A percentile compares a stretch with the other conserved stretches of the same genome.
These are phyloP conservation scores for Kwoniella mangroviensis DNA, from an alignment of 768 basidiomycete species.

Conservation along the genomic window DNA sequence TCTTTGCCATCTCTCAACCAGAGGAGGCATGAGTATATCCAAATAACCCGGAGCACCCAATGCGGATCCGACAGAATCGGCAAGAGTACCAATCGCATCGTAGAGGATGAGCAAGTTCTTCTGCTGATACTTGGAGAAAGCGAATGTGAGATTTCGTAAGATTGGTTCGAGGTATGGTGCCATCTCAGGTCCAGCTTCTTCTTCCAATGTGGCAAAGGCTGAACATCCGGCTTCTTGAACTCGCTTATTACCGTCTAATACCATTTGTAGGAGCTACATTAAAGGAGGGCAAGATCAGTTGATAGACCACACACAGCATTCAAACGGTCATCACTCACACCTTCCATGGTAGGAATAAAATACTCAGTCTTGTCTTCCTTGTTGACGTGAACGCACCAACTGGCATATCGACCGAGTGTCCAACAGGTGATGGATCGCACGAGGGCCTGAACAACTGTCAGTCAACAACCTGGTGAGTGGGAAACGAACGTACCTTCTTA, in stretches of 20 bases:
- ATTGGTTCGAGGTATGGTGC: slow-evolving; percentile 94
- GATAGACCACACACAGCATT: not conserved
- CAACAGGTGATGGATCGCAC: slow-evolving; percentile 98
- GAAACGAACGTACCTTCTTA: slow-evolving; percentile 69
- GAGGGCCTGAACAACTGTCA: slow-evolving; percentile 68
- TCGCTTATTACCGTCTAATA: slow-evolving; percentile 95
- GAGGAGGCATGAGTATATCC: slow-evolving; percentile 93
- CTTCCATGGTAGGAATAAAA: slow-evolving; percentile 98
- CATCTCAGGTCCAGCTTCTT: slow-evolving; percentile 88
- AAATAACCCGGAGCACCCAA: slow-evolving; percentile 84
- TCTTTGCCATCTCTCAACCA: slow-evolving; percentile 87
- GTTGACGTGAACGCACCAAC: slow-evolving; percentile 81
- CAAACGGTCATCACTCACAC: slow-evolving; percentile 64
- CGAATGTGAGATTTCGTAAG: slow-evolving; percentile 89
- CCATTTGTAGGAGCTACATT: slow-evolving; percentile 90
- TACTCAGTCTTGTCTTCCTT: slow-evolving; percentile 83
- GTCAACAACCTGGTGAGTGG: too few species aligned
- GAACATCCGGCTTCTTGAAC: slow-evolving; percentile 99
- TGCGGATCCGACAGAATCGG: slow-evolving; percentile 90
- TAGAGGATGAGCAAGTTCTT: slow-evolving; percentile 99
- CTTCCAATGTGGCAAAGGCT: slow-evolving; percentile 97
- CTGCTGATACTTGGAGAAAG: slow-evolving; percentile 98
- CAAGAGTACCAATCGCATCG: slow-evolving; percentile 97
- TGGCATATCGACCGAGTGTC: slow-evolving; percentile 98
- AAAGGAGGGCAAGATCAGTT: not conserved